These are phyloP conservation scores for Collybiopsis confluens DNA, from an alignment of 768 basidiomycete species.

Conservation along the genomic window DNA sequence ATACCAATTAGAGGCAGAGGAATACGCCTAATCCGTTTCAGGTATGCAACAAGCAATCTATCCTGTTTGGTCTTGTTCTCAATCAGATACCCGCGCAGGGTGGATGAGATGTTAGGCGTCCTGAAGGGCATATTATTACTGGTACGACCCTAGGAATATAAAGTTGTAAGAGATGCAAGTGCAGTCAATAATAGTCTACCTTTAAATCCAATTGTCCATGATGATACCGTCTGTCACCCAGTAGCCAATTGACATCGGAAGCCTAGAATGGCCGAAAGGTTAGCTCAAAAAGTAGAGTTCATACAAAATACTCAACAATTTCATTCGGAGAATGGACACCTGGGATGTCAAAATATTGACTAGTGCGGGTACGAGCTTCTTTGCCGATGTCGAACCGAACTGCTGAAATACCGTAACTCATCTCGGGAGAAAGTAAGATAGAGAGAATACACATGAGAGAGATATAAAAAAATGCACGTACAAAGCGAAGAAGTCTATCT, in stretches of 20 bases:
- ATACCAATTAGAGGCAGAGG: background rate
- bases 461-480: too few relatives aligned
- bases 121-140: background rate
- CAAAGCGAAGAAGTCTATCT: too few relatives aligned
- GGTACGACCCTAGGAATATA: background rate
- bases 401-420: too few relatives aligned
- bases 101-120: background rate
- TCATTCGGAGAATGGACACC: too few relatives aligned
- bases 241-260: background rate
- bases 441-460: too few relatives aligned
- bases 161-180: background rate
- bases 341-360: too few relatives aligned
- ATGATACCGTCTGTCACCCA: background rate
- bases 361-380: too few relatives aligned
- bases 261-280: too few relatives aligned
- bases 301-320: too few relatives aligned
- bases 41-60: background rate
- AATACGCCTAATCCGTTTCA: background rate
- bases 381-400: too few relatives aligned
- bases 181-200: background rate
- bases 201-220: background rate
- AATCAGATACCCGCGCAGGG: background rate
- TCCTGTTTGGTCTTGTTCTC: background rate
- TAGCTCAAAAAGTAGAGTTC: too few relatives aligned
- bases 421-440: too few relatives aligned